phyloP scores from a whole-genome alignment of 148 eudicot species.

The Spergularia marina region DNA sequence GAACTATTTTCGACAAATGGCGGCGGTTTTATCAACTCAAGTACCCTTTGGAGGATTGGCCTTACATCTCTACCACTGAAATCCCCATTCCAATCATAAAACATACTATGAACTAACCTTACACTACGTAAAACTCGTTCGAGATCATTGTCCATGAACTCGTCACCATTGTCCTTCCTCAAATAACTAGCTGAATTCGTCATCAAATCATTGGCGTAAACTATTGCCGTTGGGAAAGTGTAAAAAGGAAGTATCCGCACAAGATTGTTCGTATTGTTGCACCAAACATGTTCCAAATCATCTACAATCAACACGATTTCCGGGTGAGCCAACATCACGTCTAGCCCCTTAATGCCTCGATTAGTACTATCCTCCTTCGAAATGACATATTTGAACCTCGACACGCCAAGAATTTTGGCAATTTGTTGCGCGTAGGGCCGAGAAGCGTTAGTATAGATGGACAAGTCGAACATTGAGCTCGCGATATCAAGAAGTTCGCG shows the following conservation, averaged over 20 bases:
- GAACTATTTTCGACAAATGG: not conserved
- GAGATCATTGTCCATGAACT: constrained; percentile 6
- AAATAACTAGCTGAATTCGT: too few species aligned
- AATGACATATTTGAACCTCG: not conserved
- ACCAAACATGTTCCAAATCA: not conserved
- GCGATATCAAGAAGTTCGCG: not conserved
- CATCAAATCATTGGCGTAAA: too few species aligned
- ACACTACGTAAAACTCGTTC: constrained; percentile 10
- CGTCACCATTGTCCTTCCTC: not conserved
- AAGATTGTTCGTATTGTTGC: not conserved
- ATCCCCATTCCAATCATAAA: not conserved
- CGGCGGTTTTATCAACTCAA: not conserved
- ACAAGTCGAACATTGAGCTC: not conserved
- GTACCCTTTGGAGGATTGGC: not conserved
- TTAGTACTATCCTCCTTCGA: not conserved
- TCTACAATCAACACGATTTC: not conserved
- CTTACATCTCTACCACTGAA: constrained; percentile 9
- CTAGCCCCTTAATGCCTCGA: not conserved
- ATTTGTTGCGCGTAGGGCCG: not conserved
- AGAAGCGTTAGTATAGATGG: not conserved
- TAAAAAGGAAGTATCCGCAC: not conserved
- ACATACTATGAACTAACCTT: not conserved
- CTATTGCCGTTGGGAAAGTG: not conserved
- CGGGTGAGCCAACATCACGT: not conserved
- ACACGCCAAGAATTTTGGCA: not conserved